phyloP scores from a whole-genome alignment of 768 basidiomycete genomes.

The Phlebiopsis flavidoalba region DNA sequence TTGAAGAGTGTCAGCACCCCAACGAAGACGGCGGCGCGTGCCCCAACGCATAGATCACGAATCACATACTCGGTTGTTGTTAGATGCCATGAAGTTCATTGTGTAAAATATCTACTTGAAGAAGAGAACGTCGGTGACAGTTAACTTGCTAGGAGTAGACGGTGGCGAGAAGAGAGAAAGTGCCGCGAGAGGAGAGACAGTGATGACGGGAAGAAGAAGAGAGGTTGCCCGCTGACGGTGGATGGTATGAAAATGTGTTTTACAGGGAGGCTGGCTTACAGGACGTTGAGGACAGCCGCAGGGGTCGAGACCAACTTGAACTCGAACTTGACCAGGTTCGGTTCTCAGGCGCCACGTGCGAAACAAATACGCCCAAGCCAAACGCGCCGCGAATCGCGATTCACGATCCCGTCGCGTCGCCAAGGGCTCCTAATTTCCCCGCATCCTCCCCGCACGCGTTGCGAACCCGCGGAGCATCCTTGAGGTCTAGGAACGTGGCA shows the following conservation, averaged over 20 bases:
- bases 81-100: conserved; percentile 42
- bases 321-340: conserved; percentile 5
- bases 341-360: conserved; percentile 8
- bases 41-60: conserved; percentile 5
- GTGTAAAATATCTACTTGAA: neutral
- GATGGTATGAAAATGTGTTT: conserved; percentile 5
- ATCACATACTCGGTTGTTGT: conserved; percentile 53
- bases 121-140: conserved; percentile 1
- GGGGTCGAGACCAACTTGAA: conserved; percentile 1
- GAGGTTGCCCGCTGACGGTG: neutral
- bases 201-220: neutral
- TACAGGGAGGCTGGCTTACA: conserved; percentile 10
- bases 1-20: neutral
- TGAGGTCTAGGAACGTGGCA: too few species aligned
- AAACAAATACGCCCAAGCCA: conserved; percentile 3
- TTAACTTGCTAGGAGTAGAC: neutral
- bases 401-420: neutral
- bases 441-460: neutral
- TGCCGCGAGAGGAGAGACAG: neutral
- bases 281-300: conserved; percentile 7
- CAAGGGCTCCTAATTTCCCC: neutral
- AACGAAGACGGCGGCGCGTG: conserved; percentile 11
- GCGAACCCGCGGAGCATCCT: too few species aligned
- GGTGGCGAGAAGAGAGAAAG: neutral
- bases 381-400: conserved; percentile 1